Conservation (phyloP, 106 monocot species). For the Amphibolis antarctica region DNA sequence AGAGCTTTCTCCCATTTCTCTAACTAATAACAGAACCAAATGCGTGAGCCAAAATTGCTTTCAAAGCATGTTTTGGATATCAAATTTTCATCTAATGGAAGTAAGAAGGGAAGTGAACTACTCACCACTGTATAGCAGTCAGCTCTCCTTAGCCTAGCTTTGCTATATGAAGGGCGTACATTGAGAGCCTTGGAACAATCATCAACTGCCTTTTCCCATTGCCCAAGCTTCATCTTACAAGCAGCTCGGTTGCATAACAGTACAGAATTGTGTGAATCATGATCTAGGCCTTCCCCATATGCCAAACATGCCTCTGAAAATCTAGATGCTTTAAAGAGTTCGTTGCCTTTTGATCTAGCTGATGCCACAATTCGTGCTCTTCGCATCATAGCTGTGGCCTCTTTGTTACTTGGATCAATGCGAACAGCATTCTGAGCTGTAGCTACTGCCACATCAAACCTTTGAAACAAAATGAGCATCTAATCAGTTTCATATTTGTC, state of each 20-base stretch:
- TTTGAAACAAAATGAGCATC: not conserved
- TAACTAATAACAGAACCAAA: constrained; percentile 14
- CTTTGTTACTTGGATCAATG: constrained; percentile 43
- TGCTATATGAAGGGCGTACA: constrained; percentile 42
- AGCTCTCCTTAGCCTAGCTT: constrained; percentile 65
- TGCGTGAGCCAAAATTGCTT: too few relatives aligned
- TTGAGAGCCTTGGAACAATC: constrained; percentile 51
- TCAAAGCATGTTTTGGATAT: too few relatives aligned
- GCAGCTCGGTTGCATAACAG: constrained; percentile 74
- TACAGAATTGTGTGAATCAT: constrained; percentile 52
- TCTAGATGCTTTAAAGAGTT: constrained; percentile 47
- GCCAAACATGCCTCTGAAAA: constrained; percentile 57
- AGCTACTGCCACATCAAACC: constrained; percentile 63
- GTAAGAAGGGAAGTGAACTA: too few relatives aligned
- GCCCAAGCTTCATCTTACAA: constrained; percentile 36
- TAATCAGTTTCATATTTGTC: too few relatives aligned
- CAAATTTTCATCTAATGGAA: too few relatives aligned
- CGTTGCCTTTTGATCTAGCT: constrained; percentile 43
- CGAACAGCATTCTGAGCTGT: constrained; percentile 34
- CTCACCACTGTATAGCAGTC: constrained; percentile 71
- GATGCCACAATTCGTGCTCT: constrained; percentile 23
- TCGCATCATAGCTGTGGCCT: constrained; percentile 20
- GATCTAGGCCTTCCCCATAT: constrained; percentile 48
- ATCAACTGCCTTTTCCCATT: constrained; percentile 48
- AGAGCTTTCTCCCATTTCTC: constrained; percentile 35